These are phyloP conservation scores for Talaromyces sp. DNA, from an alignment of 2,329 filamentous ascomycete genomes.

Conservation along the genomic window DNA sequence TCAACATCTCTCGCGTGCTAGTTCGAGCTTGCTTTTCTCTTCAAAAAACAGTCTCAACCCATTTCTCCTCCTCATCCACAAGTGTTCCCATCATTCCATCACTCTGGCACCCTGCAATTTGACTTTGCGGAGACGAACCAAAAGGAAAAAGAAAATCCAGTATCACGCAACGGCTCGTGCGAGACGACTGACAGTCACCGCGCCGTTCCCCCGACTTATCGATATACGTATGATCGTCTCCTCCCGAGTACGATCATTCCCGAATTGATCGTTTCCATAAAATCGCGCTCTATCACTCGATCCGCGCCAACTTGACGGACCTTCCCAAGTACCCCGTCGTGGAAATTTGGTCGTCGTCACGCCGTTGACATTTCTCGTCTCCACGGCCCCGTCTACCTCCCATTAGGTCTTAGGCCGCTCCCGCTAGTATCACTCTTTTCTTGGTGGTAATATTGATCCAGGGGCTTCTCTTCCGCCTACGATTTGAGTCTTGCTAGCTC, in stretches of 20 bases:
- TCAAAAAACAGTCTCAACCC: background rate
- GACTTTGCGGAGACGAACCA: conserved; percentile 3
- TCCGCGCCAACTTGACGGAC: conserved; percentile 16
- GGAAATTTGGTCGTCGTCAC: conserved; percentile 22
- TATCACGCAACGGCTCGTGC: conserved; percentile 2
- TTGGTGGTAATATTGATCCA: conserved; percentile 15
- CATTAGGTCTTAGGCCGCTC: conserved; percentile 14
- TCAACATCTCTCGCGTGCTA: background rate
- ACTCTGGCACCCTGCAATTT: background rate
- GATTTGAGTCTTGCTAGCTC: conserved; percentile 13
- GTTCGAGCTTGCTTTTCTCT: background rate
- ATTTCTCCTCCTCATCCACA: background rate
- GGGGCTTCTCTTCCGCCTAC: conserved; percentile 14
- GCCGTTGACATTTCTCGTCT: conserved; percentile 27
- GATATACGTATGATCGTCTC: conserved; percentile 11
- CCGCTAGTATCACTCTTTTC: conserved; percentile 11
- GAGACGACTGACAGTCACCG: conserved; percentile 3
- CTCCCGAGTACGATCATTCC: conserved; percentile 10
- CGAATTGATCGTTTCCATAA: conserved; percentile 10
- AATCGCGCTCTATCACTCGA: conserved; percentile 12
- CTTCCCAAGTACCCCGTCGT: background rate
- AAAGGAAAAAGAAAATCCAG: background rate
- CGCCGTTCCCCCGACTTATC: conserved; percentile 3
- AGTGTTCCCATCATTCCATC: background rate
- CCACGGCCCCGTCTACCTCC: conserved; percentile 25